Evolutionary conservation across 768 basidiomycete genomes (phyloP).

Genomic region (Boletellus sp.): DNA sequence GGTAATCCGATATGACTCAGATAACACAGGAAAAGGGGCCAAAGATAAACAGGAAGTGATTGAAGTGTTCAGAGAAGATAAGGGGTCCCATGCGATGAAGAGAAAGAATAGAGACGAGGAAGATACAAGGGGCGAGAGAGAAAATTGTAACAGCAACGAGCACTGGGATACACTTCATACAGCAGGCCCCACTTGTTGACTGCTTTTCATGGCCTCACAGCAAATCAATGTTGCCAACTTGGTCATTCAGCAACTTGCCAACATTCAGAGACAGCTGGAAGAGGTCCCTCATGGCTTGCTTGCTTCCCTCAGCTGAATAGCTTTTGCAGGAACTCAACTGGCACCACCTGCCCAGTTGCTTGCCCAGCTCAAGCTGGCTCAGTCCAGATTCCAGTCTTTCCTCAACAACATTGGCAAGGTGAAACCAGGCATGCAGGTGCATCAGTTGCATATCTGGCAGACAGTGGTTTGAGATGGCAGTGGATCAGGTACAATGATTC

Average conservation of each 20-base stretch:
- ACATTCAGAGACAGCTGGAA: constrained; percentile 89
- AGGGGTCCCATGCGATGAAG: too few species aligned
- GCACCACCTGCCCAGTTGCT: constrained; percentile 88
- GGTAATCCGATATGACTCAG: too few species aligned
- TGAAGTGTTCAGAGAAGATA: too few species aligned
- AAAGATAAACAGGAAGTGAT: too few species aligned
- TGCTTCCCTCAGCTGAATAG: background rate
- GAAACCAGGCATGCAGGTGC: constrained; percentile 62
- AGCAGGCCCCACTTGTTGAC: too few species aligned
- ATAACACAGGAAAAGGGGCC: too few species aligned
- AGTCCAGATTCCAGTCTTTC: constrained; percentile 87
- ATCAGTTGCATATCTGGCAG: constrained; percentile 1
- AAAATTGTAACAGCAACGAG: too few species aligned
- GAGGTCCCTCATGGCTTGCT: constrained; percentile 49
- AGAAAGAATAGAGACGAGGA: too few species aligned
- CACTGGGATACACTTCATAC: too few species aligned
- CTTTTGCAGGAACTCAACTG: constrained; percentile 75
- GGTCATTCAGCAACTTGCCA: constrained; percentile 79
- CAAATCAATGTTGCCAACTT: constrained; percentile 84
- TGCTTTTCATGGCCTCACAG: constrained; percentile 53
- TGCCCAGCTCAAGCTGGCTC: constrained; percentile 87
- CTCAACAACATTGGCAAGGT: constrained; percentile 76
- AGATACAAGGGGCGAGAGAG: too few species aligned
- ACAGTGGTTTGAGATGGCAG: background rate
- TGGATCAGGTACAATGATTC: constrained; percentile 71